Conservation (phyloP, 2,329 filamentous ascomycete genomes). For the Diaporthe helianthi region DNA sequence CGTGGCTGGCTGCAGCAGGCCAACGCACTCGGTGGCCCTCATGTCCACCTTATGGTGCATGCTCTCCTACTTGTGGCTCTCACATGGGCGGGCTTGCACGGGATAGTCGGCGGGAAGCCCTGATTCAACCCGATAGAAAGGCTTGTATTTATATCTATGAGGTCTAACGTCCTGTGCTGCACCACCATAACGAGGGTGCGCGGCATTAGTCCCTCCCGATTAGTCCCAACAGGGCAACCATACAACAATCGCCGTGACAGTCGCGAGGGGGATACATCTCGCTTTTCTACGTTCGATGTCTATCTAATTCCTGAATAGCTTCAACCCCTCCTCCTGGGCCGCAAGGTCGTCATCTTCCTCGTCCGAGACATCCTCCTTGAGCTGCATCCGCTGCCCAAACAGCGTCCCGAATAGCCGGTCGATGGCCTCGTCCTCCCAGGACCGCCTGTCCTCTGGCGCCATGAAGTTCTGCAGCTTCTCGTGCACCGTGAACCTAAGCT, state of each 20-base stretch:
- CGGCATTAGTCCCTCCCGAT: not conserved
- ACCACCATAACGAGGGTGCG: not conserved
- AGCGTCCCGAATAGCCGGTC: slow-evolving; percentile 79
- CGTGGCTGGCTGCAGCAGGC: slow-evolving; percentile 31
- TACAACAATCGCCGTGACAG: slow-evolving; percentile 10
- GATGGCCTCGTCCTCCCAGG: slow-evolving; percentile 82
- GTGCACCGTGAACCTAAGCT: slow-evolving; percentile 92
- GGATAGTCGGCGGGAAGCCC: not conserved
- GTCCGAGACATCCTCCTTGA: slow-evolving; percentile 65
- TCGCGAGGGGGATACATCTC: not conserved
- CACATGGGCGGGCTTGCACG: slow-evolving; percentile 33
- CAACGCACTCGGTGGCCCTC: slow-evolving; percentile 53
- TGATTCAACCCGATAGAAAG: not conserved
- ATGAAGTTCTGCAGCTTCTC: slow-evolving; percentile 99
- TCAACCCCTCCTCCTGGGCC: slow-evolving; percentile 60
- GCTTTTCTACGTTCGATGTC: not conserved
- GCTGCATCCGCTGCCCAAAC: slow-evolving; percentile 72
- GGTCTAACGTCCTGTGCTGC: not conserved
- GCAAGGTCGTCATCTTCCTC: slow-evolving; percentile 57
- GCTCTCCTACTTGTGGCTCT: slow-evolving; percentile 47
- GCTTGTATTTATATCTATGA: slow-evolving; percentile 9
- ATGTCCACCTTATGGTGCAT: slow-evolving; percentile 54
- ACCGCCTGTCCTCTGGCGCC: slow-evolving; percentile 83
- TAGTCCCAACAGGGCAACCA: not conserved
- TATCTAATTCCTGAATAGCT: slow-evolving; percentile 58